Evolutionary conservation across 2,329 filamentous ascomycete genomes (phyloP), one percentile per base, ranked within the genome.

Genomic region (Alternaria viburni): DNA sequence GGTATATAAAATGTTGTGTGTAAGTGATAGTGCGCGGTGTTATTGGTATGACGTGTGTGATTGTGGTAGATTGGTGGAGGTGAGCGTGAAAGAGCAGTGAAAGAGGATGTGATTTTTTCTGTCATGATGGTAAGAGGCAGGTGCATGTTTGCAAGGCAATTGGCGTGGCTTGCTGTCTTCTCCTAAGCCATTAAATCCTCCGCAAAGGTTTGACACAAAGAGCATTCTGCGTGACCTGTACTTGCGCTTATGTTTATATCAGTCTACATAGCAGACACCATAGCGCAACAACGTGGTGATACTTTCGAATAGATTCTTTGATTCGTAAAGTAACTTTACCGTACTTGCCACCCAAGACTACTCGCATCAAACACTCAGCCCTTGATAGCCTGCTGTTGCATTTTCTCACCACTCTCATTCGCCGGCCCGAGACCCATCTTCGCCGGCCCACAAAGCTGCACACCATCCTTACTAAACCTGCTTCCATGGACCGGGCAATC

Each of bases 401-500:
- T 41, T 58, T 55, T 52, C 66, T 74, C 65, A 1, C 71, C 75
- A 54, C 59, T 65, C 74, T 74, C 71, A 63, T 77, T 68, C 26
- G 69, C 72, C 8, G 79, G 77, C 28, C 69, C 62, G 59, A 83
- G 67, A 11, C 77, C 77, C 5, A 69, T 73, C 61, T 81, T 82
- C 9, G 79, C 72, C 12, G 82, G 81, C 1, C 82, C 81, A 50
- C 79, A 78, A 13, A 83, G 55, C 64, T 79, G 79, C 17, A 81
- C 69, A 2, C 82, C 82, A 56, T 83, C 80, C 46, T 79, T 79
- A 45, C 77, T 80, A 62, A 83, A 84, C 17, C 81, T 71, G 64
- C 76, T 80, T 0, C 82, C 81, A 71, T 83, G 81, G 5, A 83
- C 75, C 0, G 86, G 86, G 66, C 86, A 88, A 72, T 88, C 86